Percentiles rank a stretch among this genome's conserved stretches.
Evolutionary conservation across 495 filamentous ascomycete genomes (phyloP).

Genomic region (Parathielavia hyrcaniae): DNA sequence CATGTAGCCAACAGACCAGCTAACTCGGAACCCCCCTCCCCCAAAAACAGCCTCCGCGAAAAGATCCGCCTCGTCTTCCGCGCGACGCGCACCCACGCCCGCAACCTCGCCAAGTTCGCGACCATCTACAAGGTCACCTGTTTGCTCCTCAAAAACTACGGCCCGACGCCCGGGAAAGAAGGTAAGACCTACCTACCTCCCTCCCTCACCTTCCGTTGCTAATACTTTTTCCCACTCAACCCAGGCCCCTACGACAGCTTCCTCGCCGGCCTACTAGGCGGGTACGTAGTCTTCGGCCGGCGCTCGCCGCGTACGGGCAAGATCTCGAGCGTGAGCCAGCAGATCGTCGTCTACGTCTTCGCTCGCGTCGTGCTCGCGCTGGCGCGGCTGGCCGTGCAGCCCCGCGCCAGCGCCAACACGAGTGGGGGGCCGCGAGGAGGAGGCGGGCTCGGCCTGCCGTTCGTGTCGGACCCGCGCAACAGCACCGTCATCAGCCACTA

Average conservation of each 20-base stretch:
- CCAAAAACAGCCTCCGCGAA: conserved; percentile 55
- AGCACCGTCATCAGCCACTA: conserved; percentile 52
- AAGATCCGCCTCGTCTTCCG: conserved; percentile 72
- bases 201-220: neutral
- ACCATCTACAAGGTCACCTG: conserved; percentile 79
- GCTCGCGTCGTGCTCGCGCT: conserved; percentile 79
- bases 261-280: conserved; percentile 82
- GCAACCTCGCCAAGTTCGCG: conserved; percentile 85
- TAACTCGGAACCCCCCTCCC: neutral
- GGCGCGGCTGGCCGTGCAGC: conserved; percentile 73
- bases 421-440: too few relatives aligned
- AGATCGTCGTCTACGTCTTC: conserved; percentile 98
- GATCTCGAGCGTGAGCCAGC: conserved; percentile 80
- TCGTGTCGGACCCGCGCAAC: conserved; percentile 35
- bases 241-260: conserved; percentile 73
- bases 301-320: conserved; percentile 48
- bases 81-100: conserved; percentile 84
- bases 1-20: neutral
- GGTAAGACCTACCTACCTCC: conserved; percentile 25
- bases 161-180: conserved; percentile 54
- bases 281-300: conserved; percentile 87
- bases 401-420: conserved; percentile 26
- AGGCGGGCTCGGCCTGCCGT: conserved; percentile 36
- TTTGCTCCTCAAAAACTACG: conserved; percentile 60
- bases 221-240: neutral